These are phyloP conservation scores for Penicillium antarcticum DNA, from an alignment of 495 filamentous ascomycete genomes.

Conservation along the genomic window DNA sequence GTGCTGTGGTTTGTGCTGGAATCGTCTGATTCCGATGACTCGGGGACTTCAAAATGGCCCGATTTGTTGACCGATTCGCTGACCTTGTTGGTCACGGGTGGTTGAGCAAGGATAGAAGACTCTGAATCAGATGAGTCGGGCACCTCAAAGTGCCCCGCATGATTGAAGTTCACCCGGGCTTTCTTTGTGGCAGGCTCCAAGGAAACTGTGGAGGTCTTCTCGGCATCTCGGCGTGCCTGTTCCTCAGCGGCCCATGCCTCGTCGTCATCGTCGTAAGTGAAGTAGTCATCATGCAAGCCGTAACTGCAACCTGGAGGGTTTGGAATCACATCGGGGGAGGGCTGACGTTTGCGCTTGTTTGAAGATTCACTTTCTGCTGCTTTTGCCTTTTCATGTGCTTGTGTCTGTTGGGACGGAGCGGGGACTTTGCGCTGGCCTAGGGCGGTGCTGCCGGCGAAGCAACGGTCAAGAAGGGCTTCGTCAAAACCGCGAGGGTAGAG, in stretches of 20 bases:
- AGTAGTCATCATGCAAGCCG: conserved; percentile 43
- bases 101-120: background rate
- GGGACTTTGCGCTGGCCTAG: background rate
- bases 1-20: conserved; percentile 1
- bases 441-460: background rate
- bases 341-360: conserved; percentile 40
- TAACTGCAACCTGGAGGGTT: conserved; percentile 43
- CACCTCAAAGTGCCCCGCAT: background rate
- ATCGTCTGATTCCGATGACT: background rate
- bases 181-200: background rate
- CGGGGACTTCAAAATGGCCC: background rate
- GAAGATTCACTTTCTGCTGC: background rate
- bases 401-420: background rate
- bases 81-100: background rate
- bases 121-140: conserved; percentile 22
- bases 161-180: background rate
- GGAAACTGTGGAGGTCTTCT: background rate
- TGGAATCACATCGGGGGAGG: conserved; percentile 44
- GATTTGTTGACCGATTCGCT: background rate
- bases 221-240: background rate
- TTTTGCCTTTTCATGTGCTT: background rate
- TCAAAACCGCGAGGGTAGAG: conserved; percentile 1
- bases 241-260: conserved; percentile 25
- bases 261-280: conserved; percentile 33
- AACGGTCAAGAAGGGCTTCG: conserved; percentile 2